Evolutionary conservation across 768 basidiomycete species (phyloP).

Genomic region (Kondoa subrosea): DNA sequence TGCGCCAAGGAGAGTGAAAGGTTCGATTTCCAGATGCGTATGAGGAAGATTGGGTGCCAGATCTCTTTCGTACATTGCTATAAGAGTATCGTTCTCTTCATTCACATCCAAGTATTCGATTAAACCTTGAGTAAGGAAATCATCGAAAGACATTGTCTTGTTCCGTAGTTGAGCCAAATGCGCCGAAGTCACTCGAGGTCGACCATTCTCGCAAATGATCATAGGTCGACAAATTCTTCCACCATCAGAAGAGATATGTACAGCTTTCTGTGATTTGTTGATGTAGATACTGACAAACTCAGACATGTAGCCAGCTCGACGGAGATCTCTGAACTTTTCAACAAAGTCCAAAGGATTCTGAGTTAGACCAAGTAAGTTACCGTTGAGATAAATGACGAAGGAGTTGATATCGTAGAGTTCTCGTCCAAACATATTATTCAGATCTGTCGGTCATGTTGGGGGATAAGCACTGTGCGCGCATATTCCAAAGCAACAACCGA

Average conservation of each 20-base stretch:
- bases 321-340: constrained; percentile 70
- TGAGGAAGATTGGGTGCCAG: constrained; percentile 60
- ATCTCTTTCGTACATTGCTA: constrained; percentile 80
- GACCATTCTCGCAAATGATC: constrained; percentile 80
- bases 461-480: not conserved
- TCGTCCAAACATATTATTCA: constrained; percentile 73
- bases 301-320: constrained; percentile 76
- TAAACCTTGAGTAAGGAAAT: constrained; percentile 75
- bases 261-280: constrained; percentile 83
- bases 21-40: constrained; percentile 84
- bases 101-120: constrained; percentile 98
- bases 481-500: constrained; percentile 30
- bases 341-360: constrained; percentile 73
- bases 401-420: constrained; percentile 89
- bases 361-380: constrained; percentile 83
- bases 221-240: constrained; percentile 93
- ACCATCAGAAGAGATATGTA: constrained; percentile 92
- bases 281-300: constrained; percentile 95
- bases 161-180: constrained; percentile 68
- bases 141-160: constrained; percentile 67
- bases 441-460: constrained; percentile 42
- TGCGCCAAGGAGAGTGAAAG: constrained; percentile 90
- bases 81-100: constrained; percentile 94
- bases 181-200: constrained; percentile 56
- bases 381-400: constrained; percentile 92